A percentile compares a stretch with the other conserved stretches of the same genome.
phyloP scores from a whole-genome alignment of 345 rosid species.

The Lepidium aucheri region DNA sequence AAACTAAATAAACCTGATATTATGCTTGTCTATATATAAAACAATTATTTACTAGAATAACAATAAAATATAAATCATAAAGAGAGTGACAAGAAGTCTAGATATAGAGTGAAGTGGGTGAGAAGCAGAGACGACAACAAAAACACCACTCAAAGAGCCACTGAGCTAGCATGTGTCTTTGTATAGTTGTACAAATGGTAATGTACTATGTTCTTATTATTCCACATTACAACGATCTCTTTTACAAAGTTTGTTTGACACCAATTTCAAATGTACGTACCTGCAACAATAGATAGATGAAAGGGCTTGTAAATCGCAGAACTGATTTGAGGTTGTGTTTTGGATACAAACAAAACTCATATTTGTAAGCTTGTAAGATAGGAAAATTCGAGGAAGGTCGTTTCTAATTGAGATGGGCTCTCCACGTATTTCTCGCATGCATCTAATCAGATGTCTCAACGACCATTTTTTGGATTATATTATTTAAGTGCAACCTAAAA shows the following conservation, averaged over 20 bases:
- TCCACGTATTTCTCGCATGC: slow-evolving; percentile 1
- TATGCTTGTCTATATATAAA: neutral
- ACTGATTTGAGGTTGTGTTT: neutral
- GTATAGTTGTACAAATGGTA: slow-evolving; percentile 1
- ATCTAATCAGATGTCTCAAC: neutral
- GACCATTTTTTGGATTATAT: neutral
- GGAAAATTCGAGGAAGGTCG: slow-evolving; percentile 11
- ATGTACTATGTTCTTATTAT: slow-evolving; percentile 14
- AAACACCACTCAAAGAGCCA: slow-evolving; percentile 16
- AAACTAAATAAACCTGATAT: too few species aligned
- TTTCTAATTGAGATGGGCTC: neutral
- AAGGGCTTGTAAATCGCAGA: neutral
- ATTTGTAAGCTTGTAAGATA: neutral
- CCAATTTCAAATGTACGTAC: neutral
- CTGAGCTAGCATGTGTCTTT: slow-evolving; percentile 6
- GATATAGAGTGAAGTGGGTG: neutral
- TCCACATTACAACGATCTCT: neutral
- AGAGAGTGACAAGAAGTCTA: neutral
- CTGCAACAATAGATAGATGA: neutral
- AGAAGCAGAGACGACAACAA: slow-evolving; percentile 6
- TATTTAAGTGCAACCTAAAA: neutral
- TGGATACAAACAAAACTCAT: neutral
- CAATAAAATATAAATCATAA: neutral
- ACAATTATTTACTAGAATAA: neutral
- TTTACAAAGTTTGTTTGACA: neutral